phyloP scores from a whole-genome alignment of 2,329 filamentous ascomycete genomes.

The Hypoxylon sp. region DNA sequence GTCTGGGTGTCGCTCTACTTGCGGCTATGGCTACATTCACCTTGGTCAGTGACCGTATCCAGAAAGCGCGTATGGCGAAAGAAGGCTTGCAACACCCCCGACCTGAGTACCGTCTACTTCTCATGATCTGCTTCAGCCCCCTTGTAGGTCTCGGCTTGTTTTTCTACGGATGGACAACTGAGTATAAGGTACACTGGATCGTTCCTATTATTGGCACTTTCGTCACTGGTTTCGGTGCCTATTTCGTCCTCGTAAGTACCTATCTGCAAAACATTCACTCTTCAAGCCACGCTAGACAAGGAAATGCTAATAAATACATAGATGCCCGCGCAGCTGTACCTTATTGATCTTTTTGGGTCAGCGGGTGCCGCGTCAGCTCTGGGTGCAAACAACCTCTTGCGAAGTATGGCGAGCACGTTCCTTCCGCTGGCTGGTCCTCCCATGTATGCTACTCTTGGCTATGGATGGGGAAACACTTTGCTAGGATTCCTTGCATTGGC shows the following conservation, averaged over 20 bases:
- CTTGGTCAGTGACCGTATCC: background rate
- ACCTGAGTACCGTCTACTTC: constrained; percentile 60
- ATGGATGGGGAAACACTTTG: constrained; percentile 19
- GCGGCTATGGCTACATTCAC: constrained; percentile 19
- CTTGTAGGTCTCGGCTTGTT: constrained; percentile 58
- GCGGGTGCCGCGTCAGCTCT: constrained; percentile 12
- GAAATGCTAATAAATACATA: background rate
- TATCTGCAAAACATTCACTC: background rate
- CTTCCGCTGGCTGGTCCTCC: constrained; percentile 10
- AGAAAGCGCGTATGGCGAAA: constrained; percentile 35
- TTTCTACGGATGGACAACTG: constrained; percentile 23
- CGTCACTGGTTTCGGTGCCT: constrained; percentile 14
- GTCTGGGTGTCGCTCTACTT: constrained; percentile 56
- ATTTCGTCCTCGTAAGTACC: constrained; percentile 12
- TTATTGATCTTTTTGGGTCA: constrained; percentile 16
- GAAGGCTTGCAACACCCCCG: constrained; percentile 37
- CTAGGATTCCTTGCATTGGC: constrained; percentile 10
- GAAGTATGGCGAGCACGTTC: constrained; percentile 2
- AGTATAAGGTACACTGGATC: constrained; percentile 28
- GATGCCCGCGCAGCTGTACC: constrained; percentile 21
- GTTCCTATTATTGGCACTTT: constrained; percentile 20
- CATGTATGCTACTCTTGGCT: constrained; percentile 15
- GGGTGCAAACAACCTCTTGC: constrained; percentile 8
- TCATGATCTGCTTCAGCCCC: constrained; percentile 57
- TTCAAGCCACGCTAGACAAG: background rate